Evolutionary conservation across 129 eudicot species (phyloP), one percentile per base, ranked within the genome.

Genomic region (Logfia minima): DNA sequence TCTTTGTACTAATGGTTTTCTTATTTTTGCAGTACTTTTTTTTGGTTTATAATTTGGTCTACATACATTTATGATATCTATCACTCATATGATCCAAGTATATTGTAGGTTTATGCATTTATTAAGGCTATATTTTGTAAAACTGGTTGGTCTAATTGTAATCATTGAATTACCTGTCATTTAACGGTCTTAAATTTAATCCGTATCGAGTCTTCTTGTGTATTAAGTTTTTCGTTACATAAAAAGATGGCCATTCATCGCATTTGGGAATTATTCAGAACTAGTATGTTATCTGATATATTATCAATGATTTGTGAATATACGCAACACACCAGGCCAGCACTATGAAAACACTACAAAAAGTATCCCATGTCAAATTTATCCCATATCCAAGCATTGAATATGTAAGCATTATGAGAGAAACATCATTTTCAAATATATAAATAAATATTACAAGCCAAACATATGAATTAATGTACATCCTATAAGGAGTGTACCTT

Each of bases 401-500:
- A 8, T 34, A 58, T 34, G 19, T 39, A 26, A 39, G 21, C 56
- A 68, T 22, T 19, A 21, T 8, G 26, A n/a, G 29, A 21, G 31
- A 37, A 19, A 58, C 60, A 41, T 41, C 59, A 58, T 39, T 5
- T 75, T 61, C 11, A 60, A 6, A 3, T 11, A 14, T 14, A 48
- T 11, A 45, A 45, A 48, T 41, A 48, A 4, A 14, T 14, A 48
- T 4, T 13, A 11, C 0, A 70, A 59, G 11, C 60, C 82, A 59
- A 34, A 69, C 76, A 51, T 29, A 37, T 55, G 56, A 75, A 66
- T 58, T 41, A 67, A 80, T 80, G 18, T 75, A 81, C 84, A 74
- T 26, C 17, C 67, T 34, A 52, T 24, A 32, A 22, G 14, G 19
- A 23, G 14, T 19, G 26, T 43, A 56, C 75, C 75, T 60, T 70